Conservation (phyloP, 2,329 filamentous ascomycete genomes). For the Diaporthe amygdali region DNA sequence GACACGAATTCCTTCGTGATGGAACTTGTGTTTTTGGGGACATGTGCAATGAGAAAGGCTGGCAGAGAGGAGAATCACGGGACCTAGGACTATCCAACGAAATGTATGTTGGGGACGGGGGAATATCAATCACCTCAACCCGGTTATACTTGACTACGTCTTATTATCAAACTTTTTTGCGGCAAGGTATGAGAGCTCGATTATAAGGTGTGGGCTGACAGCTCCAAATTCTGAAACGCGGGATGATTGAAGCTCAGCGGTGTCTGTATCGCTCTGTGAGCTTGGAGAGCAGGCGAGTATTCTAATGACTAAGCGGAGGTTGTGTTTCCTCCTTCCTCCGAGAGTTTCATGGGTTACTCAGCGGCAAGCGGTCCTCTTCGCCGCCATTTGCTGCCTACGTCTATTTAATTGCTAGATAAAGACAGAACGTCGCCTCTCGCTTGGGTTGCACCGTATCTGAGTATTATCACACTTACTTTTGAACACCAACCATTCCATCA, state of each 20-base stretch:
- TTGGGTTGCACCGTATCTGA: accelerated
- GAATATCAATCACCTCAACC: background rate
- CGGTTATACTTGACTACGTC: background rate
- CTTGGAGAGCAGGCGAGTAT: too few relatives aligned
- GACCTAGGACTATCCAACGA: background rate
- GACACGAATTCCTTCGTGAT: background rate
- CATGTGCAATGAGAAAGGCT: background rate
- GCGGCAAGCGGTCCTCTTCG: background rate
- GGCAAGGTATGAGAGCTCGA: background rate
- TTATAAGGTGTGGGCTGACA: too few relatives aligned
- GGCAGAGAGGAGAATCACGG: background rate
- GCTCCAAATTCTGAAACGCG: background rate
- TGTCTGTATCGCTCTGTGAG: background rate
- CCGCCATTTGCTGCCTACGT: background rate
- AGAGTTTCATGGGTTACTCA: background rate
- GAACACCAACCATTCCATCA: background rate
- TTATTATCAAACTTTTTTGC: background rate
- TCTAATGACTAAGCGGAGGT: background rate
- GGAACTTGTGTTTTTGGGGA: background rate
- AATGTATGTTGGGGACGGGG: background rate
- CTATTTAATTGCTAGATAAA: background rate
- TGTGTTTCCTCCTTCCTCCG: background rate
- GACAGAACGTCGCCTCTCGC: background rate
- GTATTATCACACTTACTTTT: too few relatives aligned
- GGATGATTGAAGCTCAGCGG: background rate